Evolutionary conservation across 228 moss, liverwort and hornwort species (phyloP).

Genomic region (Sphagnum fallax): DNA sequence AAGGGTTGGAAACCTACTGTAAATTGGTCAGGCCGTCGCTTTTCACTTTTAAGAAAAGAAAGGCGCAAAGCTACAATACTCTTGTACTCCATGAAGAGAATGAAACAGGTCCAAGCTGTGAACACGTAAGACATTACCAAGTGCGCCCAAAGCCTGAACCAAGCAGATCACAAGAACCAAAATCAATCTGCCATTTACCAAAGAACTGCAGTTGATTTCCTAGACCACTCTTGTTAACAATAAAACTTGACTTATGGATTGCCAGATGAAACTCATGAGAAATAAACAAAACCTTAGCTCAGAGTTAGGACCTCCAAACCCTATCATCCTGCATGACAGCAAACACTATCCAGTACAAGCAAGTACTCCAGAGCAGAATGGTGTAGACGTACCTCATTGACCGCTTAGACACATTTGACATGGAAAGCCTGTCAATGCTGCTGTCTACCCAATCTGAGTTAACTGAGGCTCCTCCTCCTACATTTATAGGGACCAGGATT

Average conservation of each 20-base stretch:
- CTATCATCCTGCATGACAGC: no score
- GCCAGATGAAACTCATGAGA: background rate
- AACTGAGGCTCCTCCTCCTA: constrained; percentile 37
- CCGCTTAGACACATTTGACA: constrained; percentile 62
- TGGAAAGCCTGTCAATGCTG: constrained; percentile 77
- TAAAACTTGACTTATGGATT: background rate
- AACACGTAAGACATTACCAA: constrained; percentile 72
- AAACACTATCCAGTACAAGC: no score
- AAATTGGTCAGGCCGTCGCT: constrained; percentile 74
- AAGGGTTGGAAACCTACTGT: constrained; percentile 39
- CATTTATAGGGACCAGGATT: constrained; percentile 66
- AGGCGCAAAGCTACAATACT: constrained; percentile 63
- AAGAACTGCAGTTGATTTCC: background rate
- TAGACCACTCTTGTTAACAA: background rate
- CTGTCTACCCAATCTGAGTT: constrained; percentile 21
- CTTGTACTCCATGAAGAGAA: constrained; percentile 72
- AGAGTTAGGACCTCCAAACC: no score
- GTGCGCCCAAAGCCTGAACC: constrained; percentile 74
- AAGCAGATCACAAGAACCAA: background rate
- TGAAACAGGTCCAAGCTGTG: constrained; percentile 68
- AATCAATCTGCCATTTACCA: background rate
- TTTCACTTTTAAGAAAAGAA: constrained; percentile 54
- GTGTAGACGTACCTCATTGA: constrained; percentile 45
- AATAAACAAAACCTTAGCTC: no score
- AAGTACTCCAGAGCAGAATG: no score